phyloP scores from a whole-genome alignment of 1,139 yeast species.

The Yamadazyma diddensiae region DNA sequence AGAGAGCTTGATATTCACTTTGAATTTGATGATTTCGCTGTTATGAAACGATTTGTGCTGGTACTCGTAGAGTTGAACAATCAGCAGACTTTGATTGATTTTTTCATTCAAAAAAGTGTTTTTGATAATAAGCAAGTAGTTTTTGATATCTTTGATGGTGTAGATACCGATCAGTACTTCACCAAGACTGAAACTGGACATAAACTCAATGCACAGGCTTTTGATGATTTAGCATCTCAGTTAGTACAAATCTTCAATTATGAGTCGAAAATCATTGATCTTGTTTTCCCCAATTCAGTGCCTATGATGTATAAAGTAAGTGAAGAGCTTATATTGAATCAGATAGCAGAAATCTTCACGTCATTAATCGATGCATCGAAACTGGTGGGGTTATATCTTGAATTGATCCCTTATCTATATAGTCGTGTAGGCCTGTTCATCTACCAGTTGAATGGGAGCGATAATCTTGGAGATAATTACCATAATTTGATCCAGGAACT shows the following conservation, averaged over 20 bases:
- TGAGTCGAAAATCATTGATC: slow-evolving; percentile 35
- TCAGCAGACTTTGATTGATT: slow-evolving; percentile 45
- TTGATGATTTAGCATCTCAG: slow-evolving; percentile 21
- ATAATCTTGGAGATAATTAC: slow-evolving; percentile 36
- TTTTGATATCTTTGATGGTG: slow-evolving; percentile 24
- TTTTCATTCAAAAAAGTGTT: slow-evolving; percentile 44
- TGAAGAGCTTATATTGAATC: slow-evolving; percentile 45
- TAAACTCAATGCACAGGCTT: not conserved
- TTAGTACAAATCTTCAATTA: slow-evolving; percentile 34
- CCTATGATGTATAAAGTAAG: slow-evolving; percentile 51
- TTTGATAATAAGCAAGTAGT: slow-evolving; percentile 37
- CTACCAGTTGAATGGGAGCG: slow-evolving; percentile 23
- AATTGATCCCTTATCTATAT: slow-evolving; percentile 33
- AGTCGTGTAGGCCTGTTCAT: slow-evolving; percentile 25
- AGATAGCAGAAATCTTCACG: slow-evolving; percentile 34
- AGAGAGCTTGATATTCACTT: slow-evolving; percentile 66
- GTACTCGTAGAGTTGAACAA: slow-evolving; percentile 38
- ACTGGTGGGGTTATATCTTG: slow-evolving; percentile 23
- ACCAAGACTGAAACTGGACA: slow-evolving; percentile 12
- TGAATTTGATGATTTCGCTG: slow-evolving; percentile 46
- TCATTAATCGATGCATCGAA: slow-evolving; percentile 30
- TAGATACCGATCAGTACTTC: slow-evolving; percentile 11
- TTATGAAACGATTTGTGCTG: slow-evolving; percentile 32
- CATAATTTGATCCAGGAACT: slow-evolving; percentile 32
- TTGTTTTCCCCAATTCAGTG: slow-evolving; percentile 36